Evolutionary conservation across 768 basidiomycete species (phyloP).

Genomic region (Suillus hirtellus): DNA sequence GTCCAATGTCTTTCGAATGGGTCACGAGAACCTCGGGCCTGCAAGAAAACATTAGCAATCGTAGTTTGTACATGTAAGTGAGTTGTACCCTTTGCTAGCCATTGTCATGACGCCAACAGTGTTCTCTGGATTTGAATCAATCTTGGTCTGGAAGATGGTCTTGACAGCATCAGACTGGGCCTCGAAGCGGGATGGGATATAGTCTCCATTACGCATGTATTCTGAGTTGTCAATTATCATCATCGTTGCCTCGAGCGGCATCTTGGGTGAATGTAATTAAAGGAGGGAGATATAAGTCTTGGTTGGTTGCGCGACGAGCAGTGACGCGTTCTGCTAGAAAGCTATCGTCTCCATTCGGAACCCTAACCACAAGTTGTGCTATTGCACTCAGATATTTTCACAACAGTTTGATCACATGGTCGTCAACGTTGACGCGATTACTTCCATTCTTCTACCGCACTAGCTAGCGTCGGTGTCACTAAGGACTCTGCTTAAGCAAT

Average conservation of each 20-base stretch:
- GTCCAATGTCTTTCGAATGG: constrained; percentile 92
- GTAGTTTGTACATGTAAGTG: constrained; percentile 4
- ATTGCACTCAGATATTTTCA: no score
- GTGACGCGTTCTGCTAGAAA: constrained; percentile 9
- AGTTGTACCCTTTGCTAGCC: constrained; percentile 86
- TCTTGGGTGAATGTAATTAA: constrained; percentile 39
- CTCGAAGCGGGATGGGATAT: constrained; percentile 80
- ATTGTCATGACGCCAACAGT: constrained; percentile 98
- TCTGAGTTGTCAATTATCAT: constrained; percentile 97
- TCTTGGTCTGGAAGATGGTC: constrained; percentile 88
- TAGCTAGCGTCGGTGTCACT: no score
- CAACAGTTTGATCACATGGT: no score
- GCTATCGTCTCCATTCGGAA: constrained; percentile 3
- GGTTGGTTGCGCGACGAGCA: constrained; percentile 1
- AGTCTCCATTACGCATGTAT: constrained; percentile 96
- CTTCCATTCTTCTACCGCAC: no score
- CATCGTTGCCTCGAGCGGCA: constrained; percentile 98
- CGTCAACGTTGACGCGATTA: no score
- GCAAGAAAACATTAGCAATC: constrained; percentile 6
- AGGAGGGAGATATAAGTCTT: constrained; percentile 31
- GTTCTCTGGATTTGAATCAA: constrained; percentile 95
- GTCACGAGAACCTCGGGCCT: constrained; percentile 97
- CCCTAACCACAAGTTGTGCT: background rate
- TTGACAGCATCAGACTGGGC: constrained; percentile 93
- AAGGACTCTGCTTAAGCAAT: no score